Evolutionary conservation across 2,329 filamentous ascomycete species (phyloP), one percentile per base, ranked within the genome.

Genomic region (Epichloe elymi): DNA sequence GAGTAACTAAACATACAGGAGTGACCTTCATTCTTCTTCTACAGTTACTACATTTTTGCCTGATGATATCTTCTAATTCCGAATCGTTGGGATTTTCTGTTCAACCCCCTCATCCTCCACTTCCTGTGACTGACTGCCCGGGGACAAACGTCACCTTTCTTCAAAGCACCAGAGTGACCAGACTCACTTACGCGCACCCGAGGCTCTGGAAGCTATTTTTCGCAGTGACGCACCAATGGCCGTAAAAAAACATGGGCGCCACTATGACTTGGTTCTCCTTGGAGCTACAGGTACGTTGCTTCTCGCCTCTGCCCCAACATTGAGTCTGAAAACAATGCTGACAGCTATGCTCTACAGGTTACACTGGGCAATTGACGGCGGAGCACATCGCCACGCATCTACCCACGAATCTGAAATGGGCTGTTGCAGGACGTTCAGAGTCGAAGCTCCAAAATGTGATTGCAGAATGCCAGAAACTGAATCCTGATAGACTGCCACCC

Each of bases 391-490:
- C 81, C 49, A 75, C 74, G 14, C 70, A 79, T 56, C 72, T 88
- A 1, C 85, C 89, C 0, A 87, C 85, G 17, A 79, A 88, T 63
- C 66, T 95, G 55, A 88, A 81, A 71, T 96, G 90, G 90, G 90
- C 88, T 14, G 73, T 96, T 51, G 87, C 88, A 44, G 90, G 90
- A 33, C 85, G 90, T 26, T 90, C 86, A n/a, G 71, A 75, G 46
- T 70, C 74, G 46, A 95, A 95, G 66, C 75, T 97, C 4, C 76
- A 85, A 57, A 68, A 70, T 40, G 67, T 96, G 11, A 79, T 82
- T 7, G 71, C 80, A 49, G 80, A 86, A 50, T 75, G 90, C 63
- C 80, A 81, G 59, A 63, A 69, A 51, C 60, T 85, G 53, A 86
- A 86, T 62, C 73, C 82, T 2, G 82, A 94, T 64, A 82, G 90